Evolutionary conservation across 768 basidiomycete genomes (phyloP), one percentile per base, ranked within the genome.

Genomic region (Pisolithus sp.): DNA sequence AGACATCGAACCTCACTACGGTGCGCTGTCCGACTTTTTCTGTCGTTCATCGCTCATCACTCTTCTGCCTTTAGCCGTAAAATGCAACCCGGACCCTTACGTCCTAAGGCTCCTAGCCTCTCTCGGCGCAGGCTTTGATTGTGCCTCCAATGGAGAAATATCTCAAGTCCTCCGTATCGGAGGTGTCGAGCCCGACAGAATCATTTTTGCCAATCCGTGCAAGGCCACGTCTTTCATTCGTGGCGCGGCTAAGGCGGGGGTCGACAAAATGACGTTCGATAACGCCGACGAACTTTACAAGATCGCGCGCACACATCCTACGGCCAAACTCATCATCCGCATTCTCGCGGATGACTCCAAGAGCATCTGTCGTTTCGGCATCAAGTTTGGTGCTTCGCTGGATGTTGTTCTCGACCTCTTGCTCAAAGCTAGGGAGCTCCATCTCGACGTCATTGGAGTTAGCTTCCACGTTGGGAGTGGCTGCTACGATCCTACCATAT

Each of bases 121-220:
- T 28, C 72, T 97, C 46, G 96, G 96, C 24, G 75, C 89, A 2
- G 93, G 93, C 15, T 99, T 99, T 71, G 96, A 99, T 69, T 98
- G 96, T 62, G 96, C 96, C 15, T 98, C 95, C 37, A 87, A 90
- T 58, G 83, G 86, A 52, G 96, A 99, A 71, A 97, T 99, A 60
- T 76, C 79, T 20, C 80, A 82, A 55, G 86, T 98, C 24, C 74
- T 96, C 23, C 71, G 71, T 10, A 69, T 93, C 4, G 85, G 86
- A 5, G 86, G 84, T 7, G 79, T 95, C 48, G 77, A 80, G 44
- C 83, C 94, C 4, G 78, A 80, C 49, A 80, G 86, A 52, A 88
- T 99, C 76, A 91, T 98, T 65, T 99, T 93, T 62, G 96, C 96
- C 57, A 99, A 99, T 71, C 96, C 96, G 0, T 98, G 96, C 85